Evolutionary conservation across 352 stramenopile species (phyloP), one percentile per base, ranked within the genome.

Genomic region (Phytophthora litchii): DNA sequence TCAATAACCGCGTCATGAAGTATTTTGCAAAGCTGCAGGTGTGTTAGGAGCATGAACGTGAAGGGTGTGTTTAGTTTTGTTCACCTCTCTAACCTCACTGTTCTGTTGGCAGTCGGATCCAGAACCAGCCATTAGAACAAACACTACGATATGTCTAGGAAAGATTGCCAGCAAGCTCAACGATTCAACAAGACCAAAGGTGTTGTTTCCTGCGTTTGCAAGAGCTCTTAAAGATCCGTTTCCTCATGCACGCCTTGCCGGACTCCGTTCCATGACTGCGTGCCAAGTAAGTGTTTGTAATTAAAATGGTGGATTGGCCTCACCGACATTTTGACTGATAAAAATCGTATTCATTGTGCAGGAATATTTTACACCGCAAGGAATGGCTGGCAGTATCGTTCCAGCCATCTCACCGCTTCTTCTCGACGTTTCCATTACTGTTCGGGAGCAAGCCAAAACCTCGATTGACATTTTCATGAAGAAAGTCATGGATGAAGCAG

Each of bases 1-100:
- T 97, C 27, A 97, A 97, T 65, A 94, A 86, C 31, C 90, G 90
- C 14, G 84, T 97, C 40, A 95, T 97, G 77, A 95, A 96, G 56
- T 92, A 96, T 50, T 95, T 97, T 63, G 85, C 91, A 17, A 96
- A 95, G 57, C 69, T 97, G 2, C 88, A 96, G 84, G 84, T 96
- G 31, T 17, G 64, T 57, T 37, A 11, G 13, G 17, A 23, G 29
- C 17, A 44, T 54, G 2, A 46, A 20, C 7, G 3, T 40, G 25
- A 37, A 37, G 5, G 13, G n/a, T 29, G 23, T 17, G 8, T 6
- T n/a, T 25, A 17, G 1, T 27, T 25, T 49, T 25, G 4, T 17
- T 48, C 11, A 19, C 20, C 10, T 13, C 13, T 47, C 4, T 21
- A 23, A 25, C 9, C 21, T 55, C 12, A 38, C 9, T 32, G 4